These are phyloP conservation scores for Ophiostoma piceae DNA, from an alignment of 2,329 filamentous ascomycete species.

Conservation along the genomic window DNA sequence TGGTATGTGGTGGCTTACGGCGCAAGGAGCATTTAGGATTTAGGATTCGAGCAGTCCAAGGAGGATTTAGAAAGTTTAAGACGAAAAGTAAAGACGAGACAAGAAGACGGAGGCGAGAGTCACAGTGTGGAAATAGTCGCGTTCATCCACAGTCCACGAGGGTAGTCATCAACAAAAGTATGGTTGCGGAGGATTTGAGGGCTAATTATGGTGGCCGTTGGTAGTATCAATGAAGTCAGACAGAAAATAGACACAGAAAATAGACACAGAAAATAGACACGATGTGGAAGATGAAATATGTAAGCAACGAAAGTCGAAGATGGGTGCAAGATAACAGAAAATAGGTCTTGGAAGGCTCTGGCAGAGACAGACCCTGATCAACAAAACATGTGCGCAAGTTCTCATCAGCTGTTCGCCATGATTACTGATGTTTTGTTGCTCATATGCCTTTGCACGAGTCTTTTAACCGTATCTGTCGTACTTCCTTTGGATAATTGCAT, in stretches of 20 bases:
- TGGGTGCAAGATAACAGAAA: neutral
- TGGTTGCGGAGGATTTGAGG: neutral
- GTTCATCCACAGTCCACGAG: conserved; percentile 8
- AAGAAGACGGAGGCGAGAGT: neutral
- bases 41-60: neutral
- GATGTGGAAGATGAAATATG: neutral
- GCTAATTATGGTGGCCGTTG: neutral
- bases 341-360: neutral
- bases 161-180: neutral
- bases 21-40: neutral
- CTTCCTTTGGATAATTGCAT: neutral
- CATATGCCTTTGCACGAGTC: neutral
- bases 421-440: neutral
- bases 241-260: neutral
- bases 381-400: neutral
- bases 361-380: neutral
- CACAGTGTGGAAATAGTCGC: neutral
- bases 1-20: neutral
- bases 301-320: neutral
- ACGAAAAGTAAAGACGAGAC: neutral
- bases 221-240: neutral
- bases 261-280: neutral
- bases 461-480: no score
- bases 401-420: neutral
- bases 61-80: neutral